Base-by-base conservation (phyloP, 1,284 basidiomycete genomes). In the Cryptococcus sp. region DNA sequence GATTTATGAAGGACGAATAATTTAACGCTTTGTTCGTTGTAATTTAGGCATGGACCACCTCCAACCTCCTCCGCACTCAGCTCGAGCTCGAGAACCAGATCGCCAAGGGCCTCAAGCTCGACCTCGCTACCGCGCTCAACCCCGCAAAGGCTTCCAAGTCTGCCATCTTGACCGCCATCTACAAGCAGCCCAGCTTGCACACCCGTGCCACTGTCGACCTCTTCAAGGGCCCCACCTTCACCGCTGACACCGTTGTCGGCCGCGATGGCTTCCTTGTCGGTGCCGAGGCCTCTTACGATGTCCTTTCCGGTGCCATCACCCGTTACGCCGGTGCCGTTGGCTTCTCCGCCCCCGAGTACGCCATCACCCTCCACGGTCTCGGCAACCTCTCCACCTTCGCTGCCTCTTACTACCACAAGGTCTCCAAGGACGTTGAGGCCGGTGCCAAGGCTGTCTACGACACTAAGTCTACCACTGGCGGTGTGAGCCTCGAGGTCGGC, bases 361-460 rank as follows among this genome's bases (percentile, higher is more conserved):
- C 93, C 67, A 87, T 98, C 79, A 93, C 95, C 71, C 74, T 98
- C 62, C 93, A 98, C 82, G 93, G 89, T 66, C 87, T 98, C 75
- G 89, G 91, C 84, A 98, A 97, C 86, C 82, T 97, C 79, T 90
- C 88, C 75, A 88, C 88, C 74, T 98, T 93, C 85, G 85, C 89
- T 62, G 96, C 95, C 70, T 92, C 89, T 80, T 99, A 98, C 87
- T 99, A 98, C 85, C 96, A 99, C 87, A 90, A 90, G 71, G 94
- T 99, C 77, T 78, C 75, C 62, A 79, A 81, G 71, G 94, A 98
- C 58, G 93, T 97, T 62, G 95, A 99, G 84, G 96, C 93, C 66
- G 94, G 93, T 79, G 95, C 94, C 72, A 94, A 94, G 85, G 93
- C 95, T 56, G 87, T 95, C 78, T 99, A 96, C 81, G 93, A 98